Percentiles rank a stretch among this genome's conserved stretches.
These are phyloP conservation scores for Tranzscheliella williamsii DNA, from an alignment of 1,284 basidiomycete species.

Conservation along the genomic window DNA sequence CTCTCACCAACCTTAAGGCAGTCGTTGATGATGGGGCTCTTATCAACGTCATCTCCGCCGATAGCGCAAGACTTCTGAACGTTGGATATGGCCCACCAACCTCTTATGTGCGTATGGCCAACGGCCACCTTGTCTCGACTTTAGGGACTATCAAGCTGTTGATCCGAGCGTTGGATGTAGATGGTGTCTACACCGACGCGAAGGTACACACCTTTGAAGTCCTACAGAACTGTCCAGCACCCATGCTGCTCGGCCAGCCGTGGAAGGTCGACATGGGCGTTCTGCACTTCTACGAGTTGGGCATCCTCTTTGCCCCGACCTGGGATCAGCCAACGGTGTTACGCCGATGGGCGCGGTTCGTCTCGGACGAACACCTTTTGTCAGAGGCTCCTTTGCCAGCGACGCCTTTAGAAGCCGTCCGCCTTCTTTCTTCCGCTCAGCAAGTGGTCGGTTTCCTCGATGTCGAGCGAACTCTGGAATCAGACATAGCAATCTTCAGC, in stretches of 20 bases:
- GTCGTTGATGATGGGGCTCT: neutral
- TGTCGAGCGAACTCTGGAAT: neutral
- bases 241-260: neutral
- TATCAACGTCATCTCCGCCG: neutral
- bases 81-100: neutral
- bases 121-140: neutral
- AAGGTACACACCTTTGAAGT: neutral
- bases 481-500: no score
- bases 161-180: neutral
- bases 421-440: neutral
- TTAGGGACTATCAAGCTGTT: neutral
- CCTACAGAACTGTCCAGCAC: neutral
- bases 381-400: neutral
- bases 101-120: neutral
- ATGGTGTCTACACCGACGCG: neutral
- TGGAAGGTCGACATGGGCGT: neutral
- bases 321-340: neutral
- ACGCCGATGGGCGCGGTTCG: neutral
- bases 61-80: neutral
- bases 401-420: neutral
- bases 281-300: neutral
- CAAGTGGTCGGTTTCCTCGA: neutral
- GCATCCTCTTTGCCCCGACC: neutral
- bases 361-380: neutral
- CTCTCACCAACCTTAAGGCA: neutral